These are phyloP conservation scores for Podaxis carcinomalis DNA, from an alignment of 768 basidiomycete genomes.

Conservation along the genomic window DNA sequence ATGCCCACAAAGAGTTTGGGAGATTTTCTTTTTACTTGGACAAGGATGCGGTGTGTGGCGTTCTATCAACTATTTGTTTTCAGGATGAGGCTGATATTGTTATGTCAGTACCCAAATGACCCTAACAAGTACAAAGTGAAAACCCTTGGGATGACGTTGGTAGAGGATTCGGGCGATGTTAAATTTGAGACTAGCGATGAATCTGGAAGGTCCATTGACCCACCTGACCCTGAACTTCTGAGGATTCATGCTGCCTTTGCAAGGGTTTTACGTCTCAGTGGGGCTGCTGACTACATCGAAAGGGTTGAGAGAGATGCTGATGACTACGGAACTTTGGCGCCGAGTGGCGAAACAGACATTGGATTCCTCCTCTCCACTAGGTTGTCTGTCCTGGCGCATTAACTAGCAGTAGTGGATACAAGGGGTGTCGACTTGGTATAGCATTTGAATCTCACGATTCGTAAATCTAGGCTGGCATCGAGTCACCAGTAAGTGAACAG, in stretches of 20 bases:
- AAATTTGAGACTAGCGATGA: slow-evolving; percentile 10
- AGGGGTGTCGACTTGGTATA: too few species aligned
- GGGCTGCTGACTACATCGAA: slow-evolving; percentile 14
- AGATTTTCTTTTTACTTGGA: slow-evolving; percentile 12
- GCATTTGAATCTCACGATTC: too few species aligned
- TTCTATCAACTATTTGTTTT: neutral
- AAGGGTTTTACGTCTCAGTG: slow-evolving; percentile 9
- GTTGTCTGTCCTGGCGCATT: neutral
- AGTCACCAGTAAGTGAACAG: too few species aligned
- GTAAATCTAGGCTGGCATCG: too few species aligned
- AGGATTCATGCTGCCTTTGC: slow-evolving; percentile 20
- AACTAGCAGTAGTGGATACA: neutral
- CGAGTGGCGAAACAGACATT: slow-evolving; percentile 11
- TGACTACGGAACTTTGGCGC: neutral
- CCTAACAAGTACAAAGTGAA: slow-evolving; percentile 16
- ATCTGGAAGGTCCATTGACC: neutral
- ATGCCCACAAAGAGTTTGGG: slow-evolving; percentile 6
- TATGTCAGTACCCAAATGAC: slow-evolving; percentile 11
- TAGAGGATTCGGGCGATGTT: neutral
- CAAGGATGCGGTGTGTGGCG: slow-evolving; percentile 5
- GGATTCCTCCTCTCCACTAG: slow-evolving; percentile 11
- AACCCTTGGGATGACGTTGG: neutral
- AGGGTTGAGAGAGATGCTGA: slow-evolving; percentile 5
- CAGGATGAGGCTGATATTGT: neutral
- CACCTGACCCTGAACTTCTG: slow-evolving; percentile 17